Percentiles rank a stretch among this genome's conserved stretches.
Evolutionary conservation across 2,329 filamentous ascomycete species (phyloP).

Genomic region (Lasiodiplodia hormozganensis): DNA sequence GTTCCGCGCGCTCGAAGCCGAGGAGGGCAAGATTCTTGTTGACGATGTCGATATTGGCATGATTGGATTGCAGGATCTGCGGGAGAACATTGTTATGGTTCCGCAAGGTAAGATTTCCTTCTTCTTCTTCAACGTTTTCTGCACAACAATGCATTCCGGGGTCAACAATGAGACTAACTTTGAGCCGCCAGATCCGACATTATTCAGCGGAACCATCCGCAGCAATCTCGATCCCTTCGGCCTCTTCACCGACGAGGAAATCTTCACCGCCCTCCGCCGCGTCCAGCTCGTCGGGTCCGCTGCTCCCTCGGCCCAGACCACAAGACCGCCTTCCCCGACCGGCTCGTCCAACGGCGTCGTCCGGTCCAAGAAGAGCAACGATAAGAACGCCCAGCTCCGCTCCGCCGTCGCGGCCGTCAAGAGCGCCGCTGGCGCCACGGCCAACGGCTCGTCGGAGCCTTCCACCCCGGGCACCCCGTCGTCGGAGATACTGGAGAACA

Average conservation of each 20-base stretch:
- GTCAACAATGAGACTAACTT: slow-evolving; percentile 33
- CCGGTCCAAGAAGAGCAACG: slow-evolving; percentile 27
- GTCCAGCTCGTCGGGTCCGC: slow-evolving; percentile 81
- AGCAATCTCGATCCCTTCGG: slow-evolving; percentile 93
- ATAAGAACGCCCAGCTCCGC: slow-evolving; percentile 31
- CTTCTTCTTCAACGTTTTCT: background rate
- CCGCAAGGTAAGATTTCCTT: slow-evolving; percentile 66
- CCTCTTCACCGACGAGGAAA: slow-evolving; percentile 85
- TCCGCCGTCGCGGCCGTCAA: slow-evolving; percentile 35
- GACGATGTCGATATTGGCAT: slow-evolving; percentile 88
- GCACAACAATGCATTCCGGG: background rate
- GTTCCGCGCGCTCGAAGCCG: slow-evolving; percentile 92
- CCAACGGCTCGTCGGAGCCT: slow-evolving; percentile 37
- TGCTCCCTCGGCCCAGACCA: slow-evolving; percentile 46
- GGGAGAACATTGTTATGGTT: slow-evolving; percentile 94
- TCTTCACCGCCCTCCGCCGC: slow-evolving; percentile 83
- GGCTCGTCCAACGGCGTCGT: slow-evolving; percentile 35
- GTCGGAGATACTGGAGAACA: slow-evolving; percentile 70
- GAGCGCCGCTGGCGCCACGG: slow-evolving; percentile 28
- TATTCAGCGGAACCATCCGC: slow-evolving; percentile 91
- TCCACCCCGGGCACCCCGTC: slow-evolving; percentile 45
- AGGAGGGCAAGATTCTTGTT: slow-evolving; percentile 86
- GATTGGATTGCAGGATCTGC: slow-evolving; percentile 92
- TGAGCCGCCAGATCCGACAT: slow-evolving; percentile 71
- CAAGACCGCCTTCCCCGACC: slow-evolving; percentile 38